These are phyloP conservation scores for Botrytis tulipae DNA, from an alignment of 2,329 filamentous ascomycete species.

Conservation along the genomic window DNA sequence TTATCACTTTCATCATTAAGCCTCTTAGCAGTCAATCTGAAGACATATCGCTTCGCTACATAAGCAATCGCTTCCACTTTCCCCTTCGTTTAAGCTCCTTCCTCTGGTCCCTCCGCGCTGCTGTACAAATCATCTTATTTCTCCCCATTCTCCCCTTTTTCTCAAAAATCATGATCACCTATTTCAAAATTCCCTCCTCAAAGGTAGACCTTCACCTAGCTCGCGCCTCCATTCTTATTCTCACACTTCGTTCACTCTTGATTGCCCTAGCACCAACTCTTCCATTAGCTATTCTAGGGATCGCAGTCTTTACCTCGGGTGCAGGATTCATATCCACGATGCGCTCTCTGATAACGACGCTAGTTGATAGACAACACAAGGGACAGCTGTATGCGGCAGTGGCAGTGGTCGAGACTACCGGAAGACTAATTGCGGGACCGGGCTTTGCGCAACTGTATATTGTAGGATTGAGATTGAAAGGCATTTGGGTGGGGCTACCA, in stretches of 20 bases:
- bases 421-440: constrained; percentile 30
- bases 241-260: constrained; percentile 27
- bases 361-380: constrained; percentile 33
- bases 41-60: constrained; percentile 31
- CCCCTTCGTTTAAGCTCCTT: constrained; percentile 29
- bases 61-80: constrained; percentile 33
- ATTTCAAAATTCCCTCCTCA: constrained; percentile 24
- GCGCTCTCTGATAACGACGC: constrained; percentile 30
- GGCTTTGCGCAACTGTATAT: constrained; percentile 30
- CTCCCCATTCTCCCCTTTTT: constrained; percentile 30
- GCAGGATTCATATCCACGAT: constrained; percentile 27
- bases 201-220: constrained; percentile 33
- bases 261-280: constrained; percentile 30
- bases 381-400: constrained; percentile 33
- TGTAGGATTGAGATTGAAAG: constrained; percentile 30
- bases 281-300: constrained; percentile 26
- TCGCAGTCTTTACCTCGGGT: constrained; percentile 33
- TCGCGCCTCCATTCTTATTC: constrained; percentile 26
- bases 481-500: constrained; percentile 34
- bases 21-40: constrained; percentile 24
- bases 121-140: constrained; percentile 32
- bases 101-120: constrained; percentile 33
- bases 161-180: constrained; percentile 28
- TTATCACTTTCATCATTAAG: constrained; percentile 31
- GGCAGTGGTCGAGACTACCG: constrained; percentile 31